Percentiles rank a stretch among this genome's conserved stretches.
Evolutionary conservation across 495 filamentous ascomycete species (phyloP).

Genomic region (Penicillium alfredii): DNA sequence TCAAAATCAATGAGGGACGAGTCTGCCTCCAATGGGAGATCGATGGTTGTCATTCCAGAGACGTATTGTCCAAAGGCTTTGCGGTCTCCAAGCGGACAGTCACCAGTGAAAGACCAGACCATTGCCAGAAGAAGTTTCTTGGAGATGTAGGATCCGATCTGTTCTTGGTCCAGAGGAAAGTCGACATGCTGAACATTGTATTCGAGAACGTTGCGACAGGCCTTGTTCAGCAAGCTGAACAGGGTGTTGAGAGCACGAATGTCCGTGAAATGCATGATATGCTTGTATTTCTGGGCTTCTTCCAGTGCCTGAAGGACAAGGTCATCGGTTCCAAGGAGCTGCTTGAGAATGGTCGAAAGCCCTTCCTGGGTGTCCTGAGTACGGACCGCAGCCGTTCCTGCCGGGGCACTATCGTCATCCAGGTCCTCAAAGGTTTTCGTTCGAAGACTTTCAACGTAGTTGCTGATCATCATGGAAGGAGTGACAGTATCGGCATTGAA

Average conservation of each 20-base stretch:
- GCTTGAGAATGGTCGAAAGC: constrained; percentile 69
- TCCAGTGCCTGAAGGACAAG: constrained; percentile 72
- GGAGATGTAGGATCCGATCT: constrained; percentile 79
- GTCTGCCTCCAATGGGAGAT: constrained; percentile 67
- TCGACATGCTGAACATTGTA: constrained; percentile 92
- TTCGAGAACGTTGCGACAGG: constrained; percentile 84
- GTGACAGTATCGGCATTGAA: constrained; percentile 97
- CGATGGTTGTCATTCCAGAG: constrained; percentile 72
- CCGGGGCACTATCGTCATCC: constrained; percentile 79
- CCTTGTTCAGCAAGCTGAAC: constrained; percentile 91
- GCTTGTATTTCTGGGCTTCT: constrained; percentile 69
- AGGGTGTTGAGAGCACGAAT: constrained; percentile 86
- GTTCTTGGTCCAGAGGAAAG: constrained; percentile 83
- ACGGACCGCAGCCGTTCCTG: constrained; percentile 73
- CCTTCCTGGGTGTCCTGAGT: constrained; percentile 68
- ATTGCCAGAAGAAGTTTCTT: constrained; percentile 89
- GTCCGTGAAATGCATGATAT: constrained; percentile 97
- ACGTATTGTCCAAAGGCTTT: constrained; percentile 83
- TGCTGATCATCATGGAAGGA: constrained; percentile 81
- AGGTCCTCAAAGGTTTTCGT: constrained; percentile 84
- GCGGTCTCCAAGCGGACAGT: constrained; percentile 84
- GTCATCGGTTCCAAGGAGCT: constrained; percentile 66
- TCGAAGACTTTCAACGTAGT: constrained; percentile 80
- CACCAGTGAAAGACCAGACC: constrained; percentile 91
- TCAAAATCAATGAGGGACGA: constrained; percentile 93